Conservation (phyloP, 1,284 basidiomycete species). For the Grifola frondosa region DNA sequence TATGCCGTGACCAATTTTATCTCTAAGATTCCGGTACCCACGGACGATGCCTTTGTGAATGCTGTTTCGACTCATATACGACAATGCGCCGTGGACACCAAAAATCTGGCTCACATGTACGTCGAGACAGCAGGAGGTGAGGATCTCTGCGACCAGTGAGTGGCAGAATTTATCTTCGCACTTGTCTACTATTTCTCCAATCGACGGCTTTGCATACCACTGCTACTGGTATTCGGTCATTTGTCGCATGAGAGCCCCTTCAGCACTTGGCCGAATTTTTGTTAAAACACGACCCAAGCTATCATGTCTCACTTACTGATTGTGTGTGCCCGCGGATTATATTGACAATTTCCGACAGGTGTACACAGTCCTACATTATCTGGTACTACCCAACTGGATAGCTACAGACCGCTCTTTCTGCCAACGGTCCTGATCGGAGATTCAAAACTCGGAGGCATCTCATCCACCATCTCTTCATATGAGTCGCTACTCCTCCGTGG, state of each 20-base stretch:
- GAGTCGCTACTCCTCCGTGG: constrained; percentile 90
- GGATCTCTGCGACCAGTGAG: constrained; percentile 25
- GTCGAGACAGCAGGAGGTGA: constrained; percentile 95
- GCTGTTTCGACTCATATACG: constrained; percentile 67
- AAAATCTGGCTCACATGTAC: constrained; percentile 64
- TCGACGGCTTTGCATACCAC: too few relatives aligned
- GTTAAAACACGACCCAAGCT: too few relatives aligned
- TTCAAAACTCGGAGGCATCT: constrained; percentile 90
- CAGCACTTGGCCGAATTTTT: too few relatives aligned
- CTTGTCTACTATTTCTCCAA: background rate
- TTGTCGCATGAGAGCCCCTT: too few relatives aligned
- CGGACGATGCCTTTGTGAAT: constrained; percentile 69
- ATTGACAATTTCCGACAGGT: constrained; percentile 47
- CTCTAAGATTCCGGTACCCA: constrained; percentile 39
- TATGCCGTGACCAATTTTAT: background rate
- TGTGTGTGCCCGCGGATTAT: background rate
- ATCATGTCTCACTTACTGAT: too few relatives aligned
- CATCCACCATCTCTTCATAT: constrained; percentile 90
- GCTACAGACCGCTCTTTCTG: constrained; percentile 81
- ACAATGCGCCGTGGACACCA: constrained; percentile 40
- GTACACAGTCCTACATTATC: constrained; percentile 91
- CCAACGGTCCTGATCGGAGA: constrained; percentile 90
- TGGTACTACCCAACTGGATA: constrained; percentile 84
- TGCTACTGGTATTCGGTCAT: too few relatives aligned
- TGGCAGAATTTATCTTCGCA: background rate